phyloP scores from a whole-genome alignment of 257 asterid genomes.

The Eucommia ulmoides region DNA sequence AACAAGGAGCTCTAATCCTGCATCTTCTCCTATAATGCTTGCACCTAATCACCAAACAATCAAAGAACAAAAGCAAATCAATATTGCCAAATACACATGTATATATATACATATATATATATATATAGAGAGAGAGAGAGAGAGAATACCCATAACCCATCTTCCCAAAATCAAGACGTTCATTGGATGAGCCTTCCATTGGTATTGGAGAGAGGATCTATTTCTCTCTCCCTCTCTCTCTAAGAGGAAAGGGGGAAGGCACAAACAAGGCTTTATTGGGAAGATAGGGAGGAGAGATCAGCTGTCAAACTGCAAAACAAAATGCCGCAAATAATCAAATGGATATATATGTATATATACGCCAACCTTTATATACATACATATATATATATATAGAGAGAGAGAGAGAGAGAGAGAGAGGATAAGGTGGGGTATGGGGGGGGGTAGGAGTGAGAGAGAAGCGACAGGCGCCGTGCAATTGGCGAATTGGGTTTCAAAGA shows the following conservation, averaged over 20 bases:
- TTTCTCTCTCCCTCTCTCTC: slow-evolving; percentile 9
- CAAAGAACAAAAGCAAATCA: background rate
- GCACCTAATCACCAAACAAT: slow-evolving; percentile 16
- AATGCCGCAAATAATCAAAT: background rate
- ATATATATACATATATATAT: background rate
- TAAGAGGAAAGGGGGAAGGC: slow-evolving; percentile 10
- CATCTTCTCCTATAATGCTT: slow-evolving; percentile 44
- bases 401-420: background rate
- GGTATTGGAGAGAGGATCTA: slow-evolving; percentile 27
- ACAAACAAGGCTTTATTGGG: background rate
- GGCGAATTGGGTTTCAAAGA: background rate
- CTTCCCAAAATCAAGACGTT: slow-evolving; percentile 91
- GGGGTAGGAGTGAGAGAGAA: background rate
- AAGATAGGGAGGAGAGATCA: slow-evolving; percentile 8
- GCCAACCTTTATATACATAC: background rate
- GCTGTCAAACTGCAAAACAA: background rate
- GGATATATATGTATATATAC: too few species aligned
- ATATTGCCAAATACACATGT: too few species aligned
- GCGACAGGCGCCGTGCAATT: background rate
- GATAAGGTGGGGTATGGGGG: background rate
- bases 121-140: background rate
- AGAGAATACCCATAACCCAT: slow-evolving; percentile 84
- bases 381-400: background rate
- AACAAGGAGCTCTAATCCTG: slow-evolving; percentile 33
- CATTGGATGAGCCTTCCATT: slow-evolving; percentile 66